Base-by-base conservation (phyloP, 148 eudicot species). In the Vaccinium myrtillus region DNA sequence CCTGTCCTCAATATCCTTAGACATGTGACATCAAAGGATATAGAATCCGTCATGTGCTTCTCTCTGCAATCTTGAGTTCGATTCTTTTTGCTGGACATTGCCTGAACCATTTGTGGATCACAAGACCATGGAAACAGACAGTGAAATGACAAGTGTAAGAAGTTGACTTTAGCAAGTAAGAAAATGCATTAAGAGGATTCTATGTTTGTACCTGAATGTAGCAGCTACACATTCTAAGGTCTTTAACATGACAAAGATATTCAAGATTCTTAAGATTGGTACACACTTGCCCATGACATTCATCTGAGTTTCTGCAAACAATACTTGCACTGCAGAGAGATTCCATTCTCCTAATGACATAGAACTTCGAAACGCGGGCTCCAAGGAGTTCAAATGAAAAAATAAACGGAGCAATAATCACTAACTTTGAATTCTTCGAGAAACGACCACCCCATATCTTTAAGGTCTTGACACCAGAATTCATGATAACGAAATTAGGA, bases 11-110 rank as follows among this genome's bases (percentile, higher is more conserved):
- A 30, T 30, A 84, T 74, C 63, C 46, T n/a, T 13, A 84, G 30
- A 71, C n/a, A 48, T 32, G 54, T 84, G 78, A 75, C 54, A 54
- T 18, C 75, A 11, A 81, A 84, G 70, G 86, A 70, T n/a, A 81
- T 13, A 46, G 48, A 43, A 71, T 16, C 11, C 18, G 39, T 2
- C 39, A 49, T 50, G 8, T 59, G 53, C 51, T 79, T 18, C 63
- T 58, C 82, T 80, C 30, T 54, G 0, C 15, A 19, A 61, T 61
- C 25, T 61, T 4, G 67, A 19, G 19, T 61, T 61, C 8, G 67
- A 19, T 61, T 6, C 67, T 61, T n/a, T 6, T 19, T 56, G 39
- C 6, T 56, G 12, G 81, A 12, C 48, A 56, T 2, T 27, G 39
- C 81, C 81, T 78, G 46, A 32, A 25, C 16, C 63, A 54, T 32